Evolutionary conservation across 345 rosid species (phyloP), one percentile per base, ranked within the genome.

Genomic region (Firmiana major): DNA sequence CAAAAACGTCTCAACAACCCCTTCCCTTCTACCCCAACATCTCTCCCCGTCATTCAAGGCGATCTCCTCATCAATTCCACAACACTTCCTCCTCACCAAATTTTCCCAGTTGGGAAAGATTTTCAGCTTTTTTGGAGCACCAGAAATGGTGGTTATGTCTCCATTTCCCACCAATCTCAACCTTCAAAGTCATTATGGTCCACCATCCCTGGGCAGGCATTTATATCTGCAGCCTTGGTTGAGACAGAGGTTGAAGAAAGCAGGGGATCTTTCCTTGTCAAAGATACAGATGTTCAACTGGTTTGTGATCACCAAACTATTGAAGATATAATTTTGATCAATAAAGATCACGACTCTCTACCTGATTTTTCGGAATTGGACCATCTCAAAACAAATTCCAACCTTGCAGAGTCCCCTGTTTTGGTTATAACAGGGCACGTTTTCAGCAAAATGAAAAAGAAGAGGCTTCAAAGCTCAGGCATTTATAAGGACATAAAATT

Each of bases 211-310:
- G 90, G 95, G 17, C 82, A 72, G 34, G 85, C 90, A 58, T 91
- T 91, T 70, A 85, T 91, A 75, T 89, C 90, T 11, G 91, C 92
- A 4, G 92, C 91, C 22, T 4, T 80, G 84, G 87, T 82, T 3
- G 88, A 86, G 40, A 88, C 93, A 9, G 87, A 88, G 83, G 89
- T 91, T 53, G 86, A 91, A 74, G 95, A 91, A 79, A 89, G 92
- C 83, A 85, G 95, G 59, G 95, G 95, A 71, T 91, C 92, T 1
- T 91, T 89, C 60, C 79, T 74, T 48, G 43, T 91, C 58, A 85
- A 81, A 62, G 90, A 89, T 36, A 65, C 69, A 34, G 43, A 78
- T 46, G 74, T 84, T 71, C 87, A 48, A 40, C 55, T 89, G 62
- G 48, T 85, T 16, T 91, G 85, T 59, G 74, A 84, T 72, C 87